Evolutionary conservation across 176 grass and related monocot species (phyloP), one percentile per base, ranked within the genome.

Genomic region (Ampelocalamus luodianensis): DNA sequence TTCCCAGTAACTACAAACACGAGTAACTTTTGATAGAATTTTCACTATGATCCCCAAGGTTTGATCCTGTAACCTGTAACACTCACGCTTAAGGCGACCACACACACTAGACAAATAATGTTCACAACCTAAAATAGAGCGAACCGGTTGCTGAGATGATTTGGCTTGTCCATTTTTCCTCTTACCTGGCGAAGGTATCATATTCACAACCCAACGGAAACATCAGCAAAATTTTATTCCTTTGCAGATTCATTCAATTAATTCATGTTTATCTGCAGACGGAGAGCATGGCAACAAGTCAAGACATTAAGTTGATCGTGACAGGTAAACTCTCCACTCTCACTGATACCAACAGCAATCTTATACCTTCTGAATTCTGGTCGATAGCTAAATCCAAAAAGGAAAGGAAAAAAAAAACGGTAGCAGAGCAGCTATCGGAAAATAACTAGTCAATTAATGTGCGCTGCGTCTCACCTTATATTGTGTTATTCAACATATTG

Each of bases 301-400:
- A n/a, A 26, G 64, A n/a, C 48, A 17, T n/a, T 67, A 69, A n/a
- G 7, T 81, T 81, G 20, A n/a, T 40, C 22, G 39, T 81, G 48
- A 50, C 65, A 81, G 64, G 48, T 69, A n/a, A n/a, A n/a, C n/a
- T n/a, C n/a, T n/a, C n/a, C n/a, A n/a, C n/a, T n/a, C n/a, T n/a
- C n/a, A n/a, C n/a, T n/a, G n/a, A n/a, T n/a, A n/a, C n/a, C n/a
- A n/a, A n/a, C n/a, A n/a, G n/a, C n/a, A 69, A 60, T 60, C 8
- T 60, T 9, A 24, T 26, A 60, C 56, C 56, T 26, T 61, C 58
- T 61, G 9, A 61, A 26, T 61, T 61, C 58, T 56, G 53, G 4
- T 61, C 42, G 1, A 27, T 3, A 79, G 29, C 58, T 23, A 48
- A 65, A 49, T 4, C 9, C 46, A 49, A 44, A 78, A 45, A 63